Conservation (phyloP, 2,329 filamentous ascomycete species). For the Sporothrix luriei region DNA sequence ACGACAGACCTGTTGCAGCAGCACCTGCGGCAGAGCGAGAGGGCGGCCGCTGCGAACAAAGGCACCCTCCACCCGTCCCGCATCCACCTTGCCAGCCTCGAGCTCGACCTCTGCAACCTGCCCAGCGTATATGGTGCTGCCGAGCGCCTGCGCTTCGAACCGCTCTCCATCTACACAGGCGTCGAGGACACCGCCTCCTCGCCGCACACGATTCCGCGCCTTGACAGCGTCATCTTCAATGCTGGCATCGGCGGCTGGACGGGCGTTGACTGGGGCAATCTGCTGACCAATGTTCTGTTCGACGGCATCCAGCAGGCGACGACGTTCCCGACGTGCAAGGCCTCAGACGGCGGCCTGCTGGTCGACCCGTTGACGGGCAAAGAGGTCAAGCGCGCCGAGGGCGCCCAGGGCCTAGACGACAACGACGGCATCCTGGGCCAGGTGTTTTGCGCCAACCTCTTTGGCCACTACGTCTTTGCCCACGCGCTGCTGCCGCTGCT, state of each 20-base stretch:
- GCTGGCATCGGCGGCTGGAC: conserved; percentile 87
- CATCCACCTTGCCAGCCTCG: conserved; percentile 58
- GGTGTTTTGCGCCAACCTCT: conserved; percentile 89
- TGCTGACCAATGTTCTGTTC: conserved; percentile 59
- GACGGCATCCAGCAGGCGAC: conserved; percentile 65
- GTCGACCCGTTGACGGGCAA: conserved; percentile 51
- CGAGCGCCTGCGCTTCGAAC: conserved; percentile 49
- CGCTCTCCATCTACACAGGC: conserved; percentile 49
- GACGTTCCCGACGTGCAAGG: conserved; percentile 79
- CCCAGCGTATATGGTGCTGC: conserved; percentile 54
- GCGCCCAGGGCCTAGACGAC: conserved; percentile 40
- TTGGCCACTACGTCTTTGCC: conserved; percentile 89
- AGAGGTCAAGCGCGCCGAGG: neutral
- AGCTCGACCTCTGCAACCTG: conserved; percentile 64
- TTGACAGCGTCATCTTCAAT: conserved; percentile 82
- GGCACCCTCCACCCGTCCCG: conserved; percentile 58
- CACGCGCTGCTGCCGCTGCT: conserved; percentile 80
- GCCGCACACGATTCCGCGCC: conserved; percentile 60
- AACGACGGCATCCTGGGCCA: conserved; percentile 68
- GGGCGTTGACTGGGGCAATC: conserved; percentile 69
- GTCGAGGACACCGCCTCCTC: conserved; percentile 35
- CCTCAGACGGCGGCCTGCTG: conserved; percentile 54
- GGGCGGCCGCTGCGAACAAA: conserved; percentile 46
- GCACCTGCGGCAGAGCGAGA: conserved; percentile 54
- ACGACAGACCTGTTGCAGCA: conserved; percentile 66